A percentile compares a stretch with the other conserved stretches of the same genome.
Conservation (phyloP, 1,284 basidiomycete species). For the Gomphus bonarii region DNA sequence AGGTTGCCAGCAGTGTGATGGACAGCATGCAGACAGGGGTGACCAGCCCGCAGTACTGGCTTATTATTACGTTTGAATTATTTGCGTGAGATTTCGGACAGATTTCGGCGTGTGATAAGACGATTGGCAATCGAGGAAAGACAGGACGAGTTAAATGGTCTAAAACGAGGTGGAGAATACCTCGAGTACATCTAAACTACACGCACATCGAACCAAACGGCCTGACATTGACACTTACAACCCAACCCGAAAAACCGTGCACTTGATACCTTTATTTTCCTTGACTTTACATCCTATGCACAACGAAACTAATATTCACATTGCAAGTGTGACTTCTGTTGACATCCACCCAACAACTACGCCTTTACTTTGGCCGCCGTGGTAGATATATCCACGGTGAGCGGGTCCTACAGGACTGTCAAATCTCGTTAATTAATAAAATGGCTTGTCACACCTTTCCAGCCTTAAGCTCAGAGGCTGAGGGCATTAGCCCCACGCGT, state of each 20-base stretch:
- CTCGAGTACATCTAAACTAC: too few relatives aligned
- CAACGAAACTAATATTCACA: neutral
- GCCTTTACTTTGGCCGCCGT: neutral
- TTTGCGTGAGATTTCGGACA: neutral
- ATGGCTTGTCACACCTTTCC: slow-evolving; percentile 36
- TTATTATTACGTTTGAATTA: neutral
- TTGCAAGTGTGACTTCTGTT: neutral
- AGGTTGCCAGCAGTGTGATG: neutral
- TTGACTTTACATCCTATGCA: neutral
- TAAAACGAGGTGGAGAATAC: neutral
- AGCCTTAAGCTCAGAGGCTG: slow-evolving; percentile 59
- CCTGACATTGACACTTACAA: neutral
- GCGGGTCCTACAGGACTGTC: slow-evolving; percentile 25
- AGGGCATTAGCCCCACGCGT: slow-evolving; percentile 73
- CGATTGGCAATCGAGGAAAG: too few relatives aligned
- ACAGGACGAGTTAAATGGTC: neutral
- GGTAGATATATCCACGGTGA: slow-evolving; percentile 33
- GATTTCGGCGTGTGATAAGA: neutral
- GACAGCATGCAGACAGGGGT: neutral
- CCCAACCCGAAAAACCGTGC: neutral
- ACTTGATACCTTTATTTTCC: neutral
- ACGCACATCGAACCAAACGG: neutral
- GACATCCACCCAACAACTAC: neutral
- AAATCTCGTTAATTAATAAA: neutral
- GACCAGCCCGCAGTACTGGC: neutral